These are phyloP conservation scores for Sistotremastrum suecicum DNA, from an alignment of 768 basidiomycete genomes.

Conservation along the genomic window DNA sequence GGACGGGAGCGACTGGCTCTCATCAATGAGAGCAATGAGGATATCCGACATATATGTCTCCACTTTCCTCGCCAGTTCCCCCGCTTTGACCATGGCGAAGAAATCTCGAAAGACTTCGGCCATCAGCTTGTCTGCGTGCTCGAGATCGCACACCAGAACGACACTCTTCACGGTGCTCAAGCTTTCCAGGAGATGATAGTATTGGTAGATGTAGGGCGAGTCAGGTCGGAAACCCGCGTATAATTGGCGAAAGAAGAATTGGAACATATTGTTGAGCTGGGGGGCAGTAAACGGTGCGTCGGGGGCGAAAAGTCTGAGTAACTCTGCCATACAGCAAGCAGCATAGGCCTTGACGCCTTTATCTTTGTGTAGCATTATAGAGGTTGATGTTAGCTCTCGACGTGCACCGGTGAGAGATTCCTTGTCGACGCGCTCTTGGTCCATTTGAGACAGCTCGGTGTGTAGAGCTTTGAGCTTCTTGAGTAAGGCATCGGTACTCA, in stretches of 20 bases:
- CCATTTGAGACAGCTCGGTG: slow-evolving; percentile 61
- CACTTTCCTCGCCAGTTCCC: slow-evolving; percentile 62
- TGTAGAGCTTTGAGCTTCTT: slow-evolving; percentile 79
- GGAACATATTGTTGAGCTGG: slow-evolving; percentile 90
- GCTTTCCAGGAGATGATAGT: slow-evolving; percentile 88
- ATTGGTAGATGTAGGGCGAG: slow-evolving; percentile 79
- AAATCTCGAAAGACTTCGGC: slow-evolving; percentile 70
- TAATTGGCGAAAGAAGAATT: slow-evolving; percentile 90
- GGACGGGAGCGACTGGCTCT: slow-evolving; percentile 58
- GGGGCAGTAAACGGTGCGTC: slow-evolving; percentile 88
- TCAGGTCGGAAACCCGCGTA: slow-evolving; percentile 60
- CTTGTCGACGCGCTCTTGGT: slow-evolving; percentile 77
- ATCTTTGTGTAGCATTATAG: slow-evolving; percentile 88
- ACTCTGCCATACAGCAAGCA: slow-evolving; percentile 88
- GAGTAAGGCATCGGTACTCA: slow-evolving; percentile 68
- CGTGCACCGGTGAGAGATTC: slow-evolving; percentile 53
- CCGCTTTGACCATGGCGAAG: slow-evolving; percentile 64
- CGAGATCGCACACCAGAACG: slow-evolving; percentile 85
- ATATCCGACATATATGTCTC: slow-evolving; percentile 84
- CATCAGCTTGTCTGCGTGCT: slow-evolving; percentile 74
- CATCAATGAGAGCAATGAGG: slow-evolving; percentile 79
- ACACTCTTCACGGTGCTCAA: slow-evolving; percentile 91
- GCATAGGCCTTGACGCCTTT: slow-evolving; percentile 90
- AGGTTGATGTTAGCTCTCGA: slow-evolving; percentile 65
- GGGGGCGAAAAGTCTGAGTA: slow-evolving; percentile 87